These are phyloP conservation scores for Astragalus glycyphyllos DNA, from an alignment of 306 rosid genomes.

Conservation along the genomic window DNA sequence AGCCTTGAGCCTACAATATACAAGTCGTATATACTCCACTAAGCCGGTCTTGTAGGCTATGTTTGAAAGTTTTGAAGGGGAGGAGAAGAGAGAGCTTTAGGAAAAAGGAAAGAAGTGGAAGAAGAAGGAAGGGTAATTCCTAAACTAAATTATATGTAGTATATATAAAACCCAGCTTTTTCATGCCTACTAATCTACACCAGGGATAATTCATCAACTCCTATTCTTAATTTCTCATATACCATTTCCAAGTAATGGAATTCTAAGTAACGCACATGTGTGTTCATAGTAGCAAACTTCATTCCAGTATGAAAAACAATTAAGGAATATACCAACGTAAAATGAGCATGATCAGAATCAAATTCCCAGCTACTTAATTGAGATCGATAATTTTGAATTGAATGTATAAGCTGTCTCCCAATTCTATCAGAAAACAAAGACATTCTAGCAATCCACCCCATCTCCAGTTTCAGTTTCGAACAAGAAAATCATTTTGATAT, in stretches of 20 bases:
- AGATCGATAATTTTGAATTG: constrained; percentile 4
- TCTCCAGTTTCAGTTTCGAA: neutral
- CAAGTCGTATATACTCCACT: too few species aligned
- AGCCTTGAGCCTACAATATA: too few species aligned
- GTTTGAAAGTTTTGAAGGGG: too few species aligned
- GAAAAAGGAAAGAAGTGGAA: too few species aligned
- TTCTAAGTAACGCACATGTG: neutral
- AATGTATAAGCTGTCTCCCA: neutral
- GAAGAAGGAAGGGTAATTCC: neutral
- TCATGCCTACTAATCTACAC: neutral
- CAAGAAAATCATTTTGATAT: neutral
- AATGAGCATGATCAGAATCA: neutral
- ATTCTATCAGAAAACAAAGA: neutral
- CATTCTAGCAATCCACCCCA: neutral
- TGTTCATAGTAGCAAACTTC: neutral
- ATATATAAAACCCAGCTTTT: neutral
- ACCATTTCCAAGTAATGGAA: neutral
- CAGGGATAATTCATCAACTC: neutral
- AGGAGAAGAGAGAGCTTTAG: too few species aligned
- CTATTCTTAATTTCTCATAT: neutral
- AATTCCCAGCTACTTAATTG: neutral
- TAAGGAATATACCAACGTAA: neutral
- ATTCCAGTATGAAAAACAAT: neutral
- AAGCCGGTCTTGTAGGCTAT: too few species aligned
- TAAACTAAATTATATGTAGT: neutral